These are phyloP conservation scores for Tetracladium maxilliforme DNA, from an alignment of 2,329 filamentous ascomycete species.

Conservation along the genomic window DNA sequence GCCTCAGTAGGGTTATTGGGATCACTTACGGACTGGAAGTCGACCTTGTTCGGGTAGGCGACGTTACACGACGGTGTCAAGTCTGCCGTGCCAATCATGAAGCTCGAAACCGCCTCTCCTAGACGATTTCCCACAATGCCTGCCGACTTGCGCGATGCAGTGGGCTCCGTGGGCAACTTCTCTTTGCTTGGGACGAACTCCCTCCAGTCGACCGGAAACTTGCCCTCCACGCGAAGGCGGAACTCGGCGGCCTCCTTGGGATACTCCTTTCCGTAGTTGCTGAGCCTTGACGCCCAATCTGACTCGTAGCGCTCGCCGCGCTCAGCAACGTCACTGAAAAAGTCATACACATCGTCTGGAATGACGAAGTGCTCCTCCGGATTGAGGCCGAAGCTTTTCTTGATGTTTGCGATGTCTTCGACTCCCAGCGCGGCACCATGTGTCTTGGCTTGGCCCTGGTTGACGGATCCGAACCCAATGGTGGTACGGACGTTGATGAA, in stretches of 20 bases:
- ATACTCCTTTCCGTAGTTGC: constrained; percentile 24
- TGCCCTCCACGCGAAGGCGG: constrained; percentile 27
- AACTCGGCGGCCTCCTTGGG: constrained; percentile 35
- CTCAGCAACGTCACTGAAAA: constrained; percentile 29
- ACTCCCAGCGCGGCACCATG: constrained; percentile 9
- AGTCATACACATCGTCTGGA: constrained; percentile 29
- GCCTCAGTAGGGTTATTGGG: constrained; percentile 7
- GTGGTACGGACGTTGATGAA: constrained; percentile 35
- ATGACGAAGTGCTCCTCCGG: constrained; percentile 18
- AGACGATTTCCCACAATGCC: constrained; percentile 34
- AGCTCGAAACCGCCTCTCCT: constrained; percentile 26
- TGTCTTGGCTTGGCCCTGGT: constrained; percentile 12
- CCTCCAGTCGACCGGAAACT: constrained; percentile 30
- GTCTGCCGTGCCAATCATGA: constrained; percentile 39
- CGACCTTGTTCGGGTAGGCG: constrained; percentile 35
- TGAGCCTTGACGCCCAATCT: constrained; percentile 28
- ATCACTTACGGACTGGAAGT: constrained; percentile 26
- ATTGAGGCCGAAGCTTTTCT: constrained; percentile 23
- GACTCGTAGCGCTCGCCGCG: constrained; percentile 27
- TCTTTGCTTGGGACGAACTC: constrained; percentile 26
- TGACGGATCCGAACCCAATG: constrained; percentile 26
- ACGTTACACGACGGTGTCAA: constrained; percentile 37
- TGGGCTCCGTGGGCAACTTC: constrained; percentile 27
- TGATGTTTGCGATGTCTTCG: constrained; percentile 11
- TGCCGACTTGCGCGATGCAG: constrained; percentile 32